phyloP scores from a whole-genome alignment of 2,329 filamentous ascomycete genomes.

The Penicillium sp. region DNA sequence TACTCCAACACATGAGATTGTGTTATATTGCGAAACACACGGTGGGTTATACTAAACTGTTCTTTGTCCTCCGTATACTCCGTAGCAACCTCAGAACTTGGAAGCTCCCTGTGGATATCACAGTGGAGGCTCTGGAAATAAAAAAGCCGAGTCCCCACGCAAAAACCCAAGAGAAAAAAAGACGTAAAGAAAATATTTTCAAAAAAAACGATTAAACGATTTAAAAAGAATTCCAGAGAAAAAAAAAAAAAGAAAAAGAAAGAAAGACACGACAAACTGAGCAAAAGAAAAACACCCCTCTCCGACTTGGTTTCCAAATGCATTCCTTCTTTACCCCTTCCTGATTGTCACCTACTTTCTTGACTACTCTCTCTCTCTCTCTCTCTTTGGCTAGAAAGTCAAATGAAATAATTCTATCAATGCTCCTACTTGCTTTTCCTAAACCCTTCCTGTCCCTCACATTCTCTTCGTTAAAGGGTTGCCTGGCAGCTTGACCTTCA shows the following conservation, averaged over 20 bases:
- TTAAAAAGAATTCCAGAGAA: slow-evolving; percentile 13
- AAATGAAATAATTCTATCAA: slow-evolving; percentile 8
- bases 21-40: no score
- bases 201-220: slow-evolving; percentile 14
- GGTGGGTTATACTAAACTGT: no score
- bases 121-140: slow-evolving; percentile 26
- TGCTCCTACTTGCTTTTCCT: background rate
- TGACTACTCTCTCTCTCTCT: slow-evolving; percentile 12
- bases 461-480: slow-evolving; percentile 29
- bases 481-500: slow-evolving; percentile 36
- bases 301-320: slow-evolving; percentile 11
- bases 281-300: slow-evolving; percentile 37
- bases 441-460: slow-evolving; percentile 3
- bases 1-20: no score
- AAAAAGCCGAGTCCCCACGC: slow-evolving; percentile 18
- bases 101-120: slow-evolving; percentile 25
- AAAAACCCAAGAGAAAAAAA: slow-evolving; percentile 21
- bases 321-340: slow-evolving; percentile 4
- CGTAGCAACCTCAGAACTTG: no score
- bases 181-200: background rate
- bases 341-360: background rate
- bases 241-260: background rate
- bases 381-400: background rate
- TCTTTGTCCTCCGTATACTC: no score
- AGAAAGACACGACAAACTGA: slow-evolving; percentile 31